Conservation (phyloP, 148 eudicot genomes). For the Vaccinium corymbosum region DNA sequence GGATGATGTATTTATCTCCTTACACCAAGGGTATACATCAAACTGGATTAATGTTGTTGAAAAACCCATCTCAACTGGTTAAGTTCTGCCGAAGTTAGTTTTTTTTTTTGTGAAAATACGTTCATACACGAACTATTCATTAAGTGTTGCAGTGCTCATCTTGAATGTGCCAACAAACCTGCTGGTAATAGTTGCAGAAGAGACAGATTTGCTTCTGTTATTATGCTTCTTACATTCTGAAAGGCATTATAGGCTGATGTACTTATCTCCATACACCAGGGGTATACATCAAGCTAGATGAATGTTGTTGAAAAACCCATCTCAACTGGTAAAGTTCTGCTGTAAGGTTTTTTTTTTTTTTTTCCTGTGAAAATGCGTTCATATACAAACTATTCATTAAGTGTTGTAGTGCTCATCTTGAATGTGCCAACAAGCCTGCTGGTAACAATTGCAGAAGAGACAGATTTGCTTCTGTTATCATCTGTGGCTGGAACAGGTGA, state of each 20-base stretch:
- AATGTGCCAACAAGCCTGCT: neutral
- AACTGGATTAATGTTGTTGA: neutral
- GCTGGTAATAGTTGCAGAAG: neutral
- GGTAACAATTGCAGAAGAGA: neutral
- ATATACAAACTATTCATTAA: neutral
- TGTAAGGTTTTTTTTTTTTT: neutral
- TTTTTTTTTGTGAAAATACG: neutral
- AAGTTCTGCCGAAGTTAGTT: neutral
- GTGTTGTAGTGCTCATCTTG: neutral
- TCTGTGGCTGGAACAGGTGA: neutral
- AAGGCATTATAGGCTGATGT: no score
- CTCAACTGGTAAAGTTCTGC: neutral
- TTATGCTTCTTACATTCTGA: neutral
- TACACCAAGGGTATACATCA: neutral
- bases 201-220: neutral
- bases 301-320: neutral
- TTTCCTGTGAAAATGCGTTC: neutral
- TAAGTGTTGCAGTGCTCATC: neutral
- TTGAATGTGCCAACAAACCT: neutral
- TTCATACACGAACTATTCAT: neutral
- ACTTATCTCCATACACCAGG: neutral
- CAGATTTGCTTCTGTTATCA: neutral
- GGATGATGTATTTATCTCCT: neutral
- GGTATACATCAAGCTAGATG: neutral
- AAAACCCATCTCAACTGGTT: neutral